Conservation (phyloP, 2,329 filamentous ascomycete species). For the Diaporthe citriasiana region DNA sequence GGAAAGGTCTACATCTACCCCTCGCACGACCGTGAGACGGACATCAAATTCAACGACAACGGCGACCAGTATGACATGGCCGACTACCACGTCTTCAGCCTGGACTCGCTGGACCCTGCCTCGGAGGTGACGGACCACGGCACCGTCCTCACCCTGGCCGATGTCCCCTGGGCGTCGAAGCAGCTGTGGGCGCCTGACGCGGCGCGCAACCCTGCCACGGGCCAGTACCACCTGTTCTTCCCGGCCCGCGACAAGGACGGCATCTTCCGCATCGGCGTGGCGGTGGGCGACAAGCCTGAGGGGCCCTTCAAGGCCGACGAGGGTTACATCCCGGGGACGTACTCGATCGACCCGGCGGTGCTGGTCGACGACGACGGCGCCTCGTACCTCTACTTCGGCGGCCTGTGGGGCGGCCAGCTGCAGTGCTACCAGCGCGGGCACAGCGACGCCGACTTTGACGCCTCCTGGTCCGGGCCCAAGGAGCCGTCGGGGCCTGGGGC, state of each 20-base stretch:
- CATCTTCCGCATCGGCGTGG: conserved; percentile 82
- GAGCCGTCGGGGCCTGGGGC: conserved; percentile 71
- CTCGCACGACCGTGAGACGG: conserved; percentile 82
- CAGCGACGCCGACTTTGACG: conserved; percentile 65
- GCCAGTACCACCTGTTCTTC: conserved; percentile 82
- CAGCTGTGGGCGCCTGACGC: conserved; percentile 88
- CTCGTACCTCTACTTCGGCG: conserved; percentile 82
- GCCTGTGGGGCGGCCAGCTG: conserved; percentile 85
- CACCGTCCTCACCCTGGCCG: conserved; percentile 73
- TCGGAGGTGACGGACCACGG: conserved; percentile 77
- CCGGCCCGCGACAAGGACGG: conserved; percentile 79
- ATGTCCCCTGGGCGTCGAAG: conserved; percentile 83
- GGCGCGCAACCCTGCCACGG: conserved; percentile 69
- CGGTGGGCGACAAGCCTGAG: conserved; percentile 72
- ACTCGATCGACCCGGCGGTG: conserved; percentile 81
- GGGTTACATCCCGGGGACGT: conserved; percentile 76
- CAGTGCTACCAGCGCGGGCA: conserved; percentile 77
- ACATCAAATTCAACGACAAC: conserved; percentile 84
- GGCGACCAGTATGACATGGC: conserved; percentile 89
- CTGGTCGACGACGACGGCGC: conserved; percentile 78
- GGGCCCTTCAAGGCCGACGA: conserved; percentile 79
- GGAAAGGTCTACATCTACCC: conserved; percentile 84
- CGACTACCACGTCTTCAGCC: conserved; percentile 85
- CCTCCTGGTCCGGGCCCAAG: conserved; percentile 66
- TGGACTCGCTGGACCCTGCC: conserved; percentile 58